Conservation (phyloP, 2,329 filamentous ascomycete species). For the Botrytis aclada region DNA sequence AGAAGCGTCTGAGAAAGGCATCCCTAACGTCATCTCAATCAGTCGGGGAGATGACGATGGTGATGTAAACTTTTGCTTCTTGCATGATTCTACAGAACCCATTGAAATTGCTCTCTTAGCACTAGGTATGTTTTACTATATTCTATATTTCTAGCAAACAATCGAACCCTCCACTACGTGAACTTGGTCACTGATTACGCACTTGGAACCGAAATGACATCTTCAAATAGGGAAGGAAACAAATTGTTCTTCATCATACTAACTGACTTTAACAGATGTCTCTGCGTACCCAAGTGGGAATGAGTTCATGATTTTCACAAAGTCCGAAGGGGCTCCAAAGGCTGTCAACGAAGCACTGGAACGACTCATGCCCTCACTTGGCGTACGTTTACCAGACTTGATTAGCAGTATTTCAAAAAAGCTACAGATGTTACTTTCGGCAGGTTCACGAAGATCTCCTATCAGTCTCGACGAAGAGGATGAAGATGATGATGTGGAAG, state of each 20-base stretch:
- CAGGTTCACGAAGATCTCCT: conserved; percentile 24
- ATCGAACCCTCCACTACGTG: not conserved
- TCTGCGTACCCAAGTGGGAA: conserved; percentile 49
- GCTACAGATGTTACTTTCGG: conserved; percentile 27
- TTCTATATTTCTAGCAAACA: not conserved
- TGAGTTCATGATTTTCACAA: conserved; percentile 55
- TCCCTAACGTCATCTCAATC: conserved; percentile 53
- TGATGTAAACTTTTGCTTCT: conserved; percentile 62
- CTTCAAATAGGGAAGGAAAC: conserved; percentile 11
- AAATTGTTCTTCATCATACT: not conserved
- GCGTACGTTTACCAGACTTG: conserved; percentile 31
- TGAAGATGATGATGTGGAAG: conserved; percentile 32
- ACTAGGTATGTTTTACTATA: conserved; percentile 25
- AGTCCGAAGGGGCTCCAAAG: conserved; percentile 45
- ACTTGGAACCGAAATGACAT: not conserved
- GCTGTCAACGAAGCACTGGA: conserved; percentile 40
- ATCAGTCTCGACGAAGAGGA: conserved; percentile 38
- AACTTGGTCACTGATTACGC: not conserved
- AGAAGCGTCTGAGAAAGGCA: conserved; percentile 40
- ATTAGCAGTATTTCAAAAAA: conserved; percentile 30
- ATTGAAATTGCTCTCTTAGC: conserved; percentile 32
- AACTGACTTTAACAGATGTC: conserved; percentile 44
- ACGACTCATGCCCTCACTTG: conserved; percentile 28
- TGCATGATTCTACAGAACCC: conserved; percentile 32
- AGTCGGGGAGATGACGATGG: conserved; percentile 66